Evolutionary conservation across 2,329 filamentous ascomycete species (phyloP).

Genomic region (Penicillium concentricum): DNA sequence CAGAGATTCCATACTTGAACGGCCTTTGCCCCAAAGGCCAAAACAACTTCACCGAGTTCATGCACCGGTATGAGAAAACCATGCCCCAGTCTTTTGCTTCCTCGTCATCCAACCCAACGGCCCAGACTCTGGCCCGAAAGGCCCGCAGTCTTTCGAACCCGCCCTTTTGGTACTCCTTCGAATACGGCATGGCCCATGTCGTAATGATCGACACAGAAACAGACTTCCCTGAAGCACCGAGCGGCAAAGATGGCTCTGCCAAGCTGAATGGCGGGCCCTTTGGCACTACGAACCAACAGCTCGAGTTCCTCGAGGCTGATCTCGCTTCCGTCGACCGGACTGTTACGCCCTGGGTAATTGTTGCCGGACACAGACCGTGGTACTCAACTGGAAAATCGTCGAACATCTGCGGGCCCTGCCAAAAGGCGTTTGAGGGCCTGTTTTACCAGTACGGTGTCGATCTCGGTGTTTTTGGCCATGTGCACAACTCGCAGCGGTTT

Average conservation of each 20-base stretch:
- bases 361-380: conserved; percentile 49
- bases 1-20: conserved; percentile 26
- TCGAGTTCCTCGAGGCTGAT: conserved; percentile 56
- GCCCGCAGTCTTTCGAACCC: conserved; percentile 50
- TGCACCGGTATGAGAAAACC: conserved; percentile 54
- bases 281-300: conserved; percentile 50
- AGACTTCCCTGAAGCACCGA: conserved; percentile 54
- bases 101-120: conserved; percentile 44
- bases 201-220: conserved; percentile 59
- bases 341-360: conserved; percentile 56
- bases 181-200: conserved; percentile 58
- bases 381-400: conserved; percentile 41
- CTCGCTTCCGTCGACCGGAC: conserved; percentile 56
- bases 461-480: conserved; percentile 57
- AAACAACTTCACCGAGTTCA: conserved; percentile 61
- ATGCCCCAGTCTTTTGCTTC: conserved; percentile 55
- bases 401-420: conserved; percentile 48
- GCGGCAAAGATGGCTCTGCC: conserved; percentile 43
- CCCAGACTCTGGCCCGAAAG: conserved; percentile 47
- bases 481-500: conserved; percentile 59
- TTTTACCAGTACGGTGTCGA: conserved; percentile 60
- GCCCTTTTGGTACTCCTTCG: conserved; percentile 61
- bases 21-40: conserved; percentile 47
- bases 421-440: conserved; percentile 54
- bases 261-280: conserved; percentile 52